Evolutionary conservation across 164 flowering plant genomes (phyloP).

Genomic region (Dillenia turbinata): DNA sequence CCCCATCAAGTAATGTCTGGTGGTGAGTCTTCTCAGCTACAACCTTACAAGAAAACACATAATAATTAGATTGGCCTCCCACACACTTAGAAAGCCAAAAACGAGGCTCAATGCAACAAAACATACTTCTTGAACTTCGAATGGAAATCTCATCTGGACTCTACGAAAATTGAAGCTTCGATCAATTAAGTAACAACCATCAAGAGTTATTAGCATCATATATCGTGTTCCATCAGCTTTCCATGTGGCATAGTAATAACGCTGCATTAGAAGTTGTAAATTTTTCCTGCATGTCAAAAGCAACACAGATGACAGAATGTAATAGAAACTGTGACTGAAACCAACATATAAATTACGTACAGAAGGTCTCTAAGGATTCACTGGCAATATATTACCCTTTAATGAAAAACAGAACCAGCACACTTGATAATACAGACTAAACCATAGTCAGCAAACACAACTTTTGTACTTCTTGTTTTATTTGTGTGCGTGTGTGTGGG

Average conservation of each 20-base stretch:
- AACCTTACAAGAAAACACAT: slow-evolving; percentile 34
- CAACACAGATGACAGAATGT: not conserved
- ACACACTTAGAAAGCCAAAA: not conserved
- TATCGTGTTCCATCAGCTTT: slow-evolving; percentile 99
- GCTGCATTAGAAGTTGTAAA: slow-evolving; percentile 73
- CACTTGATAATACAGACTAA: too few species aligned
- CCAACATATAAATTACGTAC: not conserved
- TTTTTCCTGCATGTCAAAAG: slow-evolving; percentile 60
- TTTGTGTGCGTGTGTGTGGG: too few species aligned
- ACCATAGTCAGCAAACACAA: too few species aligned
- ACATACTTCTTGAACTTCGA: slow-evolving; percentile 42
- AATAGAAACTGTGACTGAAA: slow-evolving; percentile 3
- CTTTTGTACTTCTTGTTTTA: too few species aligned
- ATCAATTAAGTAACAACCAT: slow-evolving; percentile 93
- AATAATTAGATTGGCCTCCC: slow-evolving; percentile 6
- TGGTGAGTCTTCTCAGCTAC: slow-evolving; percentile 59
- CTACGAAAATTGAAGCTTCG: slow-evolving; percentile 78
- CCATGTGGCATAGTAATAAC: slow-evolving; percentile 99
- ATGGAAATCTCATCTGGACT: slow-evolving; percentile 95
- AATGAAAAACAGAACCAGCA: too few species aligned
- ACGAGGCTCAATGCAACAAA: not conserved
- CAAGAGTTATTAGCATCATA: slow-evolving; percentile 86
- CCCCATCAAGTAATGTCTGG: slow-evolving; percentile 93
- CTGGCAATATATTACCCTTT: too few species aligned
- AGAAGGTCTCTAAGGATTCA: not conserved